A percentile compares a stretch with the other conserved stretches of the same genome.
These are phyloP conservation scores for Aegilops speltoides DNA, from an alignment of 176 grass and related monocot species.

Conservation along the genomic window DNA sequence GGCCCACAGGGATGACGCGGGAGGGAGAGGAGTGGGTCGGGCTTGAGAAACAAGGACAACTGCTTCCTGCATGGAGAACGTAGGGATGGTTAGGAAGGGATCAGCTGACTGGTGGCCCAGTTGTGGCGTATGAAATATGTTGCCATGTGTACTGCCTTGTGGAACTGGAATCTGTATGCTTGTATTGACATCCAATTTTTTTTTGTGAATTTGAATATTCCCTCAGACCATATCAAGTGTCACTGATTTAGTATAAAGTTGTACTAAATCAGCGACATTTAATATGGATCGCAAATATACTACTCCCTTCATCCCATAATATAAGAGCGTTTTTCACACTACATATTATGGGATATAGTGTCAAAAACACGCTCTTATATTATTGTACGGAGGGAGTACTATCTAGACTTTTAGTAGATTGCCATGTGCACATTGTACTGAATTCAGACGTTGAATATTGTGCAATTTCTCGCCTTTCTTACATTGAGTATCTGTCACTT, in stretches of 20 bases:
- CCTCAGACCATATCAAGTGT: too few species aligned
- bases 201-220: neutral
- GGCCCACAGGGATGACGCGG: too few species aligned
- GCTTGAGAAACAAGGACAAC: neutral
- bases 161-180: neutral
- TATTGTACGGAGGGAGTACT: neutral
- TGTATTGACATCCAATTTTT: neutral
- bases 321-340: too few species aligned
- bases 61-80: neutral
- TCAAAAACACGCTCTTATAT: too few species aligned
- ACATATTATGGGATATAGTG: too few species aligned
- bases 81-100: neutral
- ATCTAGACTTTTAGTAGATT: neutral
- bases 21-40: too few species aligned
- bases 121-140: neutral
- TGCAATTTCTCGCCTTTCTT: neutral
- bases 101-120: neutral
- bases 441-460: neutral
- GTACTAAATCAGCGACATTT: too few species aligned
- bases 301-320: too few species aligned
- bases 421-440: neutral
- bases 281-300: too few species aligned
- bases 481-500: neutral
- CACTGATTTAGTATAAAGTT: too few species aligned
- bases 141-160: neutral